Evolutionary conservation across 345 rosid genomes (phyloP).

Genomic region (Heritiera littoralis): DNA sequence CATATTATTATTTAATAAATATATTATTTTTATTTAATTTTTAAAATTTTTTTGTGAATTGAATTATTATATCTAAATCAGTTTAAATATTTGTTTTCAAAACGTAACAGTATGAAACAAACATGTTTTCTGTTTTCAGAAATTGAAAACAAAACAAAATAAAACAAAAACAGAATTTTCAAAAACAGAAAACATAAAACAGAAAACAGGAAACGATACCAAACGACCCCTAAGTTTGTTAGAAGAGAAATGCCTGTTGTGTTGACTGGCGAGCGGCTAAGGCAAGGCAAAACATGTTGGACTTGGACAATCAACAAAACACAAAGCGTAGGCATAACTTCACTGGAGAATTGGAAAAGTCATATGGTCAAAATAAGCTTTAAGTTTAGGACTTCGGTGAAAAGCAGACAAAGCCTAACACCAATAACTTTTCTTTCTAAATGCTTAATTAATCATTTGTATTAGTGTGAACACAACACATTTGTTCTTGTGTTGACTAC

Average conservation of each 20-base stretch:
- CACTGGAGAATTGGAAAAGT: conserved; percentile 14
- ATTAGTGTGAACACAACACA: conserved; percentile 1
- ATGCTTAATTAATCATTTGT: conserved; percentile 20
- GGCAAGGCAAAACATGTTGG: not conserved
- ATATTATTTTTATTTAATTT: no score
- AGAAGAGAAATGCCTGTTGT: not conserved
- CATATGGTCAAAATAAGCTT: not conserved
- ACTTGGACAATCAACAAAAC: not conserved
- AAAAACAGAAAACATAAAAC: no score
- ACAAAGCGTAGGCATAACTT: not conserved
- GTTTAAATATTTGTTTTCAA: no score
- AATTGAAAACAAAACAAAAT: no score
- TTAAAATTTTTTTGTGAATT: no score
- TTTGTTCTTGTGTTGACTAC: conserved; percentile 5
- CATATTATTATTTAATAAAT: no score
- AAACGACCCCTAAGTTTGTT: not conserved
- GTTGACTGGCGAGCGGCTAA: not conserved
- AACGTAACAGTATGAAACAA: no score
- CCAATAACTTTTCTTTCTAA: not conserved
- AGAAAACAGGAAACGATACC: no score
- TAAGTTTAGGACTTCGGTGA: not conserved
- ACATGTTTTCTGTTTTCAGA: no score
- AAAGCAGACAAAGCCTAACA: conserved; percentile 16
- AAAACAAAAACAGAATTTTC: no score
- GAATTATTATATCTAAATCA: no score